Conservation (phyloP, 306 rosid genomes). For the Ammopiptanthus mongolicus region DNA sequence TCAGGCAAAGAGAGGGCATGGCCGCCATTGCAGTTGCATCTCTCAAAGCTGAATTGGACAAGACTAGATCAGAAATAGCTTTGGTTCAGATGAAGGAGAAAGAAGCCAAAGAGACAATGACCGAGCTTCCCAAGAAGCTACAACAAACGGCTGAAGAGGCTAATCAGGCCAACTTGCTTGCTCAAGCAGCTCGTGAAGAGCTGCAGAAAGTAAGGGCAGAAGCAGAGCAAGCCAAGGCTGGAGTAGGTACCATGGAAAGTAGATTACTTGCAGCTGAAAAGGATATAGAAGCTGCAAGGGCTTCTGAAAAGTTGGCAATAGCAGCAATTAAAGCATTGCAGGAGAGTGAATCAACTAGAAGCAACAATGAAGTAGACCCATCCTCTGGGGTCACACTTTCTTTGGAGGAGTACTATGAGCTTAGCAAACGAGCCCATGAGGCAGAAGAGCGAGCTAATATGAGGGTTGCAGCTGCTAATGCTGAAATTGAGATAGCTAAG, state of each 20-base stretch:
- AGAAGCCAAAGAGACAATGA: slow-evolving; percentile 75
- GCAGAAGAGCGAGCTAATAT: slow-evolving; percentile 86
- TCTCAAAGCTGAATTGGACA: slow-evolving; percentile 82
- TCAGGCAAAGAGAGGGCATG: slow-evolving; percentile 95
- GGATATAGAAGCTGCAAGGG: slow-evolving; percentile 95
- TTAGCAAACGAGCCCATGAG: slow-evolving; percentile 87
- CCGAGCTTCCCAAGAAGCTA: slow-evolving; percentile 72
- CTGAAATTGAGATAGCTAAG: slow-evolving; percentile 75
- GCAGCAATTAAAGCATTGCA: slow-evolving; percentile 94
- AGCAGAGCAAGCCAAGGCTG: slow-evolving; percentile 94
- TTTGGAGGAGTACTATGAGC: slow-evolving; percentile 89
- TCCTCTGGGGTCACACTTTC: slow-evolving; percentile 70
- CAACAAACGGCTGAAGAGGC: slow-evolving; percentile 80
- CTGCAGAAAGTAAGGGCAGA: slow-evolving; percentile 72
- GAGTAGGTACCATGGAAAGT: slow-evolving; percentile 80
- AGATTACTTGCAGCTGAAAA: slow-evolving; percentile 83
- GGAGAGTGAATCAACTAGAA: slow-evolving; percentile 77
- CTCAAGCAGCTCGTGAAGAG: slow-evolving; percentile 65
- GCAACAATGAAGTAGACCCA: slow-evolving; percentile 45
- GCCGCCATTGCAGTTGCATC: slow-evolving; percentile 89
- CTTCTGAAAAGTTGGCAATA: slow-evolving; percentile 82
- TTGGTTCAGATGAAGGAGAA: slow-evolving; percentile 87
- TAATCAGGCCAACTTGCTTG: slow-evolving; percentile 72
- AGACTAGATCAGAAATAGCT: slow-evolving; percentile 83
- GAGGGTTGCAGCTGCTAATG: slow-evolving; percentile 68